Base-by-base conservation (phyloP, 2,329 filamentous ascomycete genomes). In the Erysiphe neolycopersici region DNA sequence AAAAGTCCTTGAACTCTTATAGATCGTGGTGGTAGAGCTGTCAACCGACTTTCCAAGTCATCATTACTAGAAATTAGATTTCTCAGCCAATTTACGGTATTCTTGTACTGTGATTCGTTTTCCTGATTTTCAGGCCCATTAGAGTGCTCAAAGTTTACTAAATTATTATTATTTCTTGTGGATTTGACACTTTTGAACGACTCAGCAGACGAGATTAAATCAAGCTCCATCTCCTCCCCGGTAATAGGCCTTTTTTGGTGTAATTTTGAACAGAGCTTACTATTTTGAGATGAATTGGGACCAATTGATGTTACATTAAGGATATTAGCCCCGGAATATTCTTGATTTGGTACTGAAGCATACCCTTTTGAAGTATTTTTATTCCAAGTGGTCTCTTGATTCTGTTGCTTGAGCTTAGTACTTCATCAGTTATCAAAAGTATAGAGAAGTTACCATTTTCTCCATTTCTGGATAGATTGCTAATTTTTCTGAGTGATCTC, bases 41-140 rank as follows among this genome's bases (percentile, higher is more conserved):
- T 56, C 33, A 55, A 48, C 38, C 49, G 51, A 40, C 52, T 43
- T 33, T 51, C 49, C 35, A 55, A 54, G 30, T 52, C 46, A 14
- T 44, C 50, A 36, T 48, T 52, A 30, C 43, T 53, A 4, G 48
- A 47, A 19, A 55, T 44, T 32, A 55, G 22, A 31, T 54, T 49
- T 47, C 47, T 51, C 14, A 55, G 46, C 54, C 54, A 56, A 29
- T 52, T 46, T 35, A 55, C 49, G 16, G 50, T 53, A 12, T 45
- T 45, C 3, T 45, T 42, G 26, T 39, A 43, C 16, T 33, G 31
- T 8, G 12, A 17, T 22, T 38, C 18, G 14, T 38, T 17, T 17
- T 19, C 17, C 12, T 38, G n/a, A 18, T n/a, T 17, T 22, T 22
- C 37, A 18, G n/a, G 37, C 12, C 5, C 12, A 12, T 13, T n/a